Evolutionary conservation across 2,329 filamentous ascomycete species (phyloP).

Genomic region (Trichophyton schoenleinii): DNA sequence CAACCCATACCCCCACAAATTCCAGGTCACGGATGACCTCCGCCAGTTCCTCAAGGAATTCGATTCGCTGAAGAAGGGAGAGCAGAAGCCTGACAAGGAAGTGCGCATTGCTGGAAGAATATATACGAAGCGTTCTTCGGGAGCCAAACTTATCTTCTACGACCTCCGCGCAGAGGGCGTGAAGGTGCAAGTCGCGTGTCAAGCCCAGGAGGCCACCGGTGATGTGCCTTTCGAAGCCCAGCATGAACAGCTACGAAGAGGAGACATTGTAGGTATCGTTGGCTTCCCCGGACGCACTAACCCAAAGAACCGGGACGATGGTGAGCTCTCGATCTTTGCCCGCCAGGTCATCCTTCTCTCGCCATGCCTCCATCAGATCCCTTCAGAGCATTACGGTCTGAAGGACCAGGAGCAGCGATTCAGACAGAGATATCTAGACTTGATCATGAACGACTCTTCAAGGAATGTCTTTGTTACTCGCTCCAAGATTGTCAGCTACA

Average conservation of each 20-base stretch:
- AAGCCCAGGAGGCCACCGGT: slow-evolving; percentile 63
- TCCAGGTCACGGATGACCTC: slow-evolving; percentile 73
- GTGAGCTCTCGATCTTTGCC: slow-evolving; percentile 89
- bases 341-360: slow-evolving; percentile 73
- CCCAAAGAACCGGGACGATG: slow-evolving; percentile 77
- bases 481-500: slow-evolving; percentile 75
- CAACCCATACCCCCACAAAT: slow-evolving; percentile 89
- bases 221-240: slow-evolving; percentile 67
- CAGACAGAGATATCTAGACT: slow-evolving; percentile 84
- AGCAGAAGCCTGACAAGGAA: slow-evolving; percentile 61
- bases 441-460: slow-evolving; percentile 89
- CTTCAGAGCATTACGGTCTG: slow-evolving; percentile 77
- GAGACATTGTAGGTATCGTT: slow-evolving; percentile 82
- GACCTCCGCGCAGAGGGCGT: slow-evolving; percentile 64
- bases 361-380: slow-evolving; percentile 82
- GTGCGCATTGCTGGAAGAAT: slow-evolving; percentile 74
- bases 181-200: slow-evolving; percentile 84
- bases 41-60: slow-evolving; percentile 68
- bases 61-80: slow-evolving; percentile 68
- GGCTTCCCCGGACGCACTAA: slow-evolving; percentile 75
- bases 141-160: slow-evolving; percentile 83
- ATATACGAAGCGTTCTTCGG: slow-evolving; percentile 72
- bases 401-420: slow-evolving; percentile 90
- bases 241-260: slow-evolving; percentile 76
- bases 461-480: slow-evolving; percentile 74